Evolutionary conservation across 164 flowering plant genomes (phyloP), one percentile per base, ranked within the genome.

Genomic region (Tinospora cordifolia): DNA sequence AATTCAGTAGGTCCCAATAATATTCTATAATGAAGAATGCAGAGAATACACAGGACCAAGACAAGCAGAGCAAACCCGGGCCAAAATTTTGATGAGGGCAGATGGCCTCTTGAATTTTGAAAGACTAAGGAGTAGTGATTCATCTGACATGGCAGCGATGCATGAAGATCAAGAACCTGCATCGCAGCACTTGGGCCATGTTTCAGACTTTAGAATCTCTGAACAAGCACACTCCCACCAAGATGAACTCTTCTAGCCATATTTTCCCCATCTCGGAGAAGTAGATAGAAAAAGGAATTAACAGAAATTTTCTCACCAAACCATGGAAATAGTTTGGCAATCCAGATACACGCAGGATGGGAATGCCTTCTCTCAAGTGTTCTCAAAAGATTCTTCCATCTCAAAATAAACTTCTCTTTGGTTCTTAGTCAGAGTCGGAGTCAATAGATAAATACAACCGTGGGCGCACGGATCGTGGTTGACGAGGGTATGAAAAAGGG

Each of bases 401-500:
- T 9, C 60, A 54, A 54, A 5, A 0, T 22, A 54, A 19, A 0
- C 24, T n/a, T n/a, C 6, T 54, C 24, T 54, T 22, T 10, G 21
- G 60, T 60, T 14, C 44, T 81, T 82, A 88, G 68, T 90, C 95
- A 0, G 98, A 85, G 69, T 89, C 98, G 9, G 93, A 81, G 63
- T 89, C 93, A 73, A 94, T 87, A 24, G 96, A 90, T 12, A 94
- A 82, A 71, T 81, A 81, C 74, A 85, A 74, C 38, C 91, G 78
- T 46, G 83, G 92, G 69, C 97, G 87, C 38, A 85, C 91, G 46
- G 97, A 87, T 69, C 97, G 95, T 70, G 83, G 81, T 63, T 87
- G 94, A n/a, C 87, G 90, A 68, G 95, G 98, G 72, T 79, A 85
- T 2, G 85, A 77, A 73, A 90, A 88, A 51, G 95, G 93, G 69